Conservation (phyloP, 371 early-diverging fungal species). For the Mortierella sp. region DNA sequence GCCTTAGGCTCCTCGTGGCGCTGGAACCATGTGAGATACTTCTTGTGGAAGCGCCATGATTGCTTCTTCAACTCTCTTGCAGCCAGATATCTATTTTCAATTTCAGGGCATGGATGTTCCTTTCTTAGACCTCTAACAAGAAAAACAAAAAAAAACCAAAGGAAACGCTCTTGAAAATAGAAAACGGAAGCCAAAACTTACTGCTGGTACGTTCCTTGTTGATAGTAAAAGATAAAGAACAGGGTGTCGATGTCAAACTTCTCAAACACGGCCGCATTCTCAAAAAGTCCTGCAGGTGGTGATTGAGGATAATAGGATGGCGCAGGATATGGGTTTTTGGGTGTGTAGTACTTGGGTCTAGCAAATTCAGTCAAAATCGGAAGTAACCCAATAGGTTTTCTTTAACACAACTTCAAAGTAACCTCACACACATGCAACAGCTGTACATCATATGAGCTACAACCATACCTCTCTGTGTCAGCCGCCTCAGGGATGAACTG, state of each 20-base stretch:
- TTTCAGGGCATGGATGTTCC: not conserved
- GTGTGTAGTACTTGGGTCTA: conserved; percentile 77
- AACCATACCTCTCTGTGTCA: conserved; percentile 85
- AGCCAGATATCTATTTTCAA: conserved; percentile 81
- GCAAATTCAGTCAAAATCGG: conserved; percentile 3
- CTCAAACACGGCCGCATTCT: conserved; percentile 85
- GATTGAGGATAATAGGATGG: conserved; percentile 92
- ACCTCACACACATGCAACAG: too few relatives aligned
- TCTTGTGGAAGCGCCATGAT: conserved; percentile 99
- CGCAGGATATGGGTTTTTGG: conserved; percentile 80
- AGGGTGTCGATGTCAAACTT: conserved; percentile 97
- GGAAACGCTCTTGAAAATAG: too few relatives aligned
- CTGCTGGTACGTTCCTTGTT: conserved; percentile 97
- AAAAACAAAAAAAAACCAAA: too few relatives aligned
- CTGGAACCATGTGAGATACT: conserved; percentile 99
- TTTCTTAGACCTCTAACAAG: too few relatives aligned
- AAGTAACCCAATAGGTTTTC: too few relatives aligned
- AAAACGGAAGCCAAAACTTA: too few relatives aligned
- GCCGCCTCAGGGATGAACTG: conserved; percentile 79
- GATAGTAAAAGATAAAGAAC: conserved; percentile 99
- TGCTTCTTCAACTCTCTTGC: conserved; percentile 97
- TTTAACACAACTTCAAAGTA: too few relatives aligned
- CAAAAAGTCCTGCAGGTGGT: conserved; percentile 84
- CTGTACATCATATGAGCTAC: too few relatives aligned
- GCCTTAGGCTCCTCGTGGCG: conserved; percentile 97